These are phyloP conservation scores for Hamamelis virginiana DNA, from an alignment of 164 flowering plant genomes.

Conservation along the genomic window DNA sequence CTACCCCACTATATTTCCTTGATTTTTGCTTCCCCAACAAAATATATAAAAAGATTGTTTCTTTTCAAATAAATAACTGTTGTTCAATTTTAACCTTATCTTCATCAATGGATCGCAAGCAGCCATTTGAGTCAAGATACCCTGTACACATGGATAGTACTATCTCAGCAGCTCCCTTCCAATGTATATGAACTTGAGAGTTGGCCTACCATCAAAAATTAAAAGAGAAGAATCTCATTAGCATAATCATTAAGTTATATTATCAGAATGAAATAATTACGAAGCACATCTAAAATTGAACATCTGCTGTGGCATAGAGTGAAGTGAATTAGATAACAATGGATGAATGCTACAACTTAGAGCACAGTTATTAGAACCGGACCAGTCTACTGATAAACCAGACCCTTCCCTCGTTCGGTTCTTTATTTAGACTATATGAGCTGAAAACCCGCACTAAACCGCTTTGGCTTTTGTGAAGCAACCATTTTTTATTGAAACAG, in stretches of 20 bases:
- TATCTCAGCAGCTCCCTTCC: constrained; percentile 61
- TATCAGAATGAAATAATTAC: neutral
- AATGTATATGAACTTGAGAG: constrained; percentile 41
- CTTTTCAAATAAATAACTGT: too few species aligned
- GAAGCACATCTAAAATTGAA: neutral
- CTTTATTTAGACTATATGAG: too few species aligned
- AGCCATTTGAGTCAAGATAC: constrained; percentile 39
- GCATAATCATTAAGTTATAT: neutral
- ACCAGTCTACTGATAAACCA: too few species aligned
- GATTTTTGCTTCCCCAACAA: neutral
- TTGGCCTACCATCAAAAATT: constrained; percentile 23
- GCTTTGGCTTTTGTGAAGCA: too few species aligned
- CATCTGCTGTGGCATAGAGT: neutral
- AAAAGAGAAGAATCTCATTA: neutral
- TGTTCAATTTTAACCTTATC: constrained; percentile 26
- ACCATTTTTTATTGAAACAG: too few species aligned
- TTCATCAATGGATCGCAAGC: constrained; percentile 32
- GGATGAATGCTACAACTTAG: neutral
- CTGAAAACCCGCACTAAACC: too few species aligned
- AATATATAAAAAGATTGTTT: too few species aligned
- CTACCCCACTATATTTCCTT: neutral
- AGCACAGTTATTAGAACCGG: too few species aligned
- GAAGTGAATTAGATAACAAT: neutral
- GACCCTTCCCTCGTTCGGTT: too few species aligned
- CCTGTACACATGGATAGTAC: constrained; percentile 38